Evolutionary conservation across 2,329 filamentous ascomycete genomes (phyloP).

Genomic region (Aschersonia sp.): DNA sequence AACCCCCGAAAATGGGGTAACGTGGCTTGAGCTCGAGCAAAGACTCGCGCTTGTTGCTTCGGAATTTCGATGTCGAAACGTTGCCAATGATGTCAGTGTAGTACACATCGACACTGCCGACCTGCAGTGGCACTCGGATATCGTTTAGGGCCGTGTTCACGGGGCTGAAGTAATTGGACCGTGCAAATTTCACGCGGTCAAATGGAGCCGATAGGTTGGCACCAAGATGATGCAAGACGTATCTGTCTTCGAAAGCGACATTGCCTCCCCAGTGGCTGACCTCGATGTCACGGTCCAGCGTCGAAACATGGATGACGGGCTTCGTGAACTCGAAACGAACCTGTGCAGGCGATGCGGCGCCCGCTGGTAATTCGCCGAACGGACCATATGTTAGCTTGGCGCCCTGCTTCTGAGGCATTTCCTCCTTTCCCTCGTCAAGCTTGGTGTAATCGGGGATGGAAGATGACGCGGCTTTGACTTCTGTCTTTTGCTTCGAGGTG

Average conservation of each 20-base stretch:
- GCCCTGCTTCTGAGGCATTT: slow-evolving; percentile 67
- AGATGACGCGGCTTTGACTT: slow-evolving; percentile 71
- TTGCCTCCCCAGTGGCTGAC: slow-evolving; percentile 98
- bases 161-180: slow-evolving; percentile 62
- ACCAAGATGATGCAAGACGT: slow-evolving; percentile 74
- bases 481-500: slow-evolving; percentile 91
- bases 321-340: slow-evolving; percentile 94
- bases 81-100: slow-evolving; percentile 96
- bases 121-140: slow-evolving; percentile 63
- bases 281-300: slow-evolving; percentile 81
- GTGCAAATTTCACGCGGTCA: slow-evolving; percentile 63
- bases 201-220: slow-evolving; percentile 64
- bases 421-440: slow-evolving; percentile 46
- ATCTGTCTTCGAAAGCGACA: slow-evolving; percentile 85
- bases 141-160: slow-evolving; percentile 66
- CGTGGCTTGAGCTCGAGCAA: slow-evolving; percentile 81
- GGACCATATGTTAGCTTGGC: slow-evolving; percentile 81
- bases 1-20: slow-evolving; percentile 92
- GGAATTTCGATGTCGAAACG: slow-evolving; percentile 84
- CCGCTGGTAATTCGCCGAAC: slow-evolving; percentile 70
- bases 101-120: slow-evolving; percentile 77
- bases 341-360: slow-evolving; percentile 54
- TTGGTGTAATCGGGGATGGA: slow-evolving; percentile 78
- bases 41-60: slow-evolving; percentile 63
- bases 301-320: slow-evolving; percentile 65